A percentile compares a stretch with the other conserved stretches of the same genome.
Conservation (phyloP, 108 stramenopile genomes). For the Nannochloropsis salina region DNA sequence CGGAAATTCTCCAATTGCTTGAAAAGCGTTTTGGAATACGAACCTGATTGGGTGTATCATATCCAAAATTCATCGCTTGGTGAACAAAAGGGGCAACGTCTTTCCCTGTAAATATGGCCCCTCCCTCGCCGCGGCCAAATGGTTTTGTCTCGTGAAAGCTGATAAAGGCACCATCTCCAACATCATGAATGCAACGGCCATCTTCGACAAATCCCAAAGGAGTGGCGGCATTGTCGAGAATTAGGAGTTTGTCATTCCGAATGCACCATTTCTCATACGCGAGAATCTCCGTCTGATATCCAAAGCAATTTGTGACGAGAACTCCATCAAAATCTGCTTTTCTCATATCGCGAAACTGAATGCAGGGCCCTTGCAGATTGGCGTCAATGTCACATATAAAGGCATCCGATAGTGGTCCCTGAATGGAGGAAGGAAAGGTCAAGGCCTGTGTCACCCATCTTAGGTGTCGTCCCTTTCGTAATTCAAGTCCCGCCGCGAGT, state of each 20-base stretch:
- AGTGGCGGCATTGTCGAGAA: neutral
- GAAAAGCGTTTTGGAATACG: neutral
- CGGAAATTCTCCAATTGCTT: neutral
- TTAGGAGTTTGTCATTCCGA: neutral
- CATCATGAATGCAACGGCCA: slow-evolving; percentile 11
- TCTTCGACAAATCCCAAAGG: slow-evolving; percentile 5
- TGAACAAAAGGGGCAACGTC: neutral
- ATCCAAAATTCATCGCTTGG: neutral
- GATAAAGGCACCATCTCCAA: slow-evolving; percentile 12
- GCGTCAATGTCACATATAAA: neutral
- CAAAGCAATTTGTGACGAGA: neutral
- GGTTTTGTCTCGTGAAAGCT: slow-evolving; percentile 12
- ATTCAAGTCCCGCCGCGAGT: slow-evolving; percentile 3
- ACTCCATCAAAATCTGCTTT: neutral
- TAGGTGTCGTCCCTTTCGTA: neutral
- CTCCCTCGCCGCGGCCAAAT: neutral
- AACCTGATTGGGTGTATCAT: neutral
- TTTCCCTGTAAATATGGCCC: neutral
- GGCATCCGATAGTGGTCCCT: neutral
- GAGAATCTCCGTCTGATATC: slow-evolving; percentile 12
- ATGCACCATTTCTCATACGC: neutral
- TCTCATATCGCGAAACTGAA: neutral
- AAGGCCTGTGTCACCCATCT: slow-evolving; percentile 6
- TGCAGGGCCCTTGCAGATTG: neutral
- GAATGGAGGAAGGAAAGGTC: neutral